These are phyloP conservation scores for Paratinospora sagittata DNA, from an alignment of 164 flowering plant species.

Conservation along the genomic window DNA sequence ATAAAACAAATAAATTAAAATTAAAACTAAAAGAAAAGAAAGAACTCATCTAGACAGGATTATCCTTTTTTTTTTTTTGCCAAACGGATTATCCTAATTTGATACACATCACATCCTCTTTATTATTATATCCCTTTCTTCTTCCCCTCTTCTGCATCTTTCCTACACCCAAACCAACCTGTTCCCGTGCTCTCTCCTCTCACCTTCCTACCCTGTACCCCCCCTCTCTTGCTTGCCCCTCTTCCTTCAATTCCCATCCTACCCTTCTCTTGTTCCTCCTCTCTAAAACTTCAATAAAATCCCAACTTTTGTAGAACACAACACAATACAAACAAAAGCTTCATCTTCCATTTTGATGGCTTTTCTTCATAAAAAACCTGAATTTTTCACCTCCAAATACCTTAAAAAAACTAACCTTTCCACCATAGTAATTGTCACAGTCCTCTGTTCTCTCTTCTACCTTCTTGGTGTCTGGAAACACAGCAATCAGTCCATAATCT, in stretches of 20 bases:
- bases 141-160: neutral
- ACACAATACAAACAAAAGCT: neutral
- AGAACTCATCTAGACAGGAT: neutral
- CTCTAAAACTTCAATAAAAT: neutral
- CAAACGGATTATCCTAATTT: neutral
- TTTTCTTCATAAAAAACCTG: neutral
- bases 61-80: no score
- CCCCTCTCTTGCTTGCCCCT: neutral
- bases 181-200: neutral
- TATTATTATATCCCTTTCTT: neutral
- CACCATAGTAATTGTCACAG: conserved; percentile 16
- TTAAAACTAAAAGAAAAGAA: no score
- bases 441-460: conserved; percentile 55
- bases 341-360: neutral
- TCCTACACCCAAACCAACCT: neutral
- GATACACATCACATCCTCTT: neutral
- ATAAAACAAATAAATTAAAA: no score
- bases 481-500: conserved; percentile 17
- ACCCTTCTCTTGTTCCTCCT: neutral
- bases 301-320: neutral
- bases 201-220: neutral
- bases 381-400: neutral
- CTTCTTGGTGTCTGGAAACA: conserved; percentile 48
- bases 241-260: neutral
- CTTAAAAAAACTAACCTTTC: conserved; percentile 34